Evolutionary conservation across 768 basidiomycete genomes (phyloP).

Genomic region (Tylopilus cervinicoccineus): DNA sequence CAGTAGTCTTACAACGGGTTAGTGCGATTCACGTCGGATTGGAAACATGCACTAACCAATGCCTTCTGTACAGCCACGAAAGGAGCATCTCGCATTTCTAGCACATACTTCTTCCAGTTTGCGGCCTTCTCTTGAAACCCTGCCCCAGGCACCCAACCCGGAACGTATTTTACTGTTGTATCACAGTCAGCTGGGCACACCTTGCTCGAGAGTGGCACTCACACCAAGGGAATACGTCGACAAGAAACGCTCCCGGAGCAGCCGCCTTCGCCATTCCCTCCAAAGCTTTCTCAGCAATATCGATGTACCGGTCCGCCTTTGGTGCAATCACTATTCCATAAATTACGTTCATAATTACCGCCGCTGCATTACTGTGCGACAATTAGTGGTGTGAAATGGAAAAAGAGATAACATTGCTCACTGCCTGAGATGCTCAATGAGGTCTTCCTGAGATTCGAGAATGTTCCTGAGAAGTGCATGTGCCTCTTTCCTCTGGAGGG

Average conservation of each 20-base stretch:
- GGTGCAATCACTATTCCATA: conserved; percentile 47
- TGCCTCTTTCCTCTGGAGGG: conserved; percentile 43
- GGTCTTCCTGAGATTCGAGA: conserved; percentile 38
- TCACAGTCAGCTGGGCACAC: conserved; percentile 1
- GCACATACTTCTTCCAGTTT: conserved; percentile 45
- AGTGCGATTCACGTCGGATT: neutral
- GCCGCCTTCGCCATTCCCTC: conserved; percentile 48
- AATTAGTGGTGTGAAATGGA: neutral
- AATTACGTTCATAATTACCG: conserved; percentile 49
- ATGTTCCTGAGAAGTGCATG: conserved; percentile 43
- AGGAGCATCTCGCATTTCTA: conserved; percentile 47
- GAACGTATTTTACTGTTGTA: conserved; percentile 46
- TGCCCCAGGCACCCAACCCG: conserved; percentile 50
- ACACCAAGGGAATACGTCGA: conserved; percentile 45
- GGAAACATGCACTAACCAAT: conserved; percentile 31
- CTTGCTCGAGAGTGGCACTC: conserved; percentile 7
- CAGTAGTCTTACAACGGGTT: conserved; percentile 13
- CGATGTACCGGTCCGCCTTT: conserved; percentile 44
- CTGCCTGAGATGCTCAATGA: conserved; percentile 50
- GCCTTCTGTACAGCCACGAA: conserved; percentile 35
- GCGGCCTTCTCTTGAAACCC: conserved; percentile 47
- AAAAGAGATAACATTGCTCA: conserved; percentile 23
- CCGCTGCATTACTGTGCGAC: conserved; percentile 42
- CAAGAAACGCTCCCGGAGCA: conserved; percentile 51
- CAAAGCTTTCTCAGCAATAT: conserved; percentile 48